Percentiles rank a stretch among this genome's conserved stretches.
phyloP scores from a whole-genome alignment of 257 asterid genomes.

The Solanum etuberosum region DNA sequence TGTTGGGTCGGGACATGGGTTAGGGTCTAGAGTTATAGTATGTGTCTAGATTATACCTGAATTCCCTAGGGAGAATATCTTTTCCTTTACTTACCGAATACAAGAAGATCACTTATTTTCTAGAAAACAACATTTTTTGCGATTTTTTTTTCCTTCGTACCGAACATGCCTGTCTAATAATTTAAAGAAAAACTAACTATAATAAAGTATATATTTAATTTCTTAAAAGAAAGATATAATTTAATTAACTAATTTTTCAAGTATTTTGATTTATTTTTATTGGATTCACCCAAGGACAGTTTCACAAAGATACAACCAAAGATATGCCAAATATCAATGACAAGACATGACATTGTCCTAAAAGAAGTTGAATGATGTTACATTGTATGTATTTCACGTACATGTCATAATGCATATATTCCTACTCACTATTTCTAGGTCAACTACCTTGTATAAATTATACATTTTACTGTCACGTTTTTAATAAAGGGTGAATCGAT shows the following conservation, averaged over 20 bases:
- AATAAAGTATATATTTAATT: too few species aligned
- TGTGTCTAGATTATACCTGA: neutral
- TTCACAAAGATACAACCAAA: neutral
- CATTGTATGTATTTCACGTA: neutral
- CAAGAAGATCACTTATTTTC: neutral
- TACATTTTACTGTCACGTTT: neutral
- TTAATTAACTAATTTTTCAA: too few species aligned
- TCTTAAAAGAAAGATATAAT: too few species aligned
- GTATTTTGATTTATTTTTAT: too few species aligned
- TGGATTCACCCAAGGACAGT: neutral
- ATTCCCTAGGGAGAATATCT: too few species aligned
- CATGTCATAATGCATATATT: neutral
- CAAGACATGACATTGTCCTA: neutral
- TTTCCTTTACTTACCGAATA: too few species aligned
- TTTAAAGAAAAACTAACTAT: too few species aligned
- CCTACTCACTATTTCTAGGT: neutral
- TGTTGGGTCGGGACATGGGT: neutral
- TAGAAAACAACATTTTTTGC: too few species aligned
- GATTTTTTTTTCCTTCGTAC: too few species aligned
- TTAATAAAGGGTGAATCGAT: neutral
- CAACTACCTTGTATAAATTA: neutral
- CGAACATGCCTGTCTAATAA: too few species aligned
- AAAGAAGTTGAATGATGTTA: neutral
- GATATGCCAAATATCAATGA: neutral
- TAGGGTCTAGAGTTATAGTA: too few species aligned